These are phyloP conservation scores for Ceratobasidium sp. DNA, from an alignment of 1,284 basidiomycete species.

Conservation along the genomic window DNA sequence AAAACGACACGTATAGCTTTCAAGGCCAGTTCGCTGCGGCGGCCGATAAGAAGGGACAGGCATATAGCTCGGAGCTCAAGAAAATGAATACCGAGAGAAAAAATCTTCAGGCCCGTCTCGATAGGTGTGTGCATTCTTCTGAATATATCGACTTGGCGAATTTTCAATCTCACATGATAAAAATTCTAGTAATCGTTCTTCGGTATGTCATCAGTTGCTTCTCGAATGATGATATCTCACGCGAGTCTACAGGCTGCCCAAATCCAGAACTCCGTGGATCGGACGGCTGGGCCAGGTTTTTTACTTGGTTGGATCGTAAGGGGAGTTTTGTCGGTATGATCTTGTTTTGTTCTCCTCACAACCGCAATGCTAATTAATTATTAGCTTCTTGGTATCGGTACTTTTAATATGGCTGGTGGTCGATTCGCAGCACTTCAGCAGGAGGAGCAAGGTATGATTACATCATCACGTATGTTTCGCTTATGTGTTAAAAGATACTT, in stretches of 20 bases:
- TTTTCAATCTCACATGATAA: not conserved
- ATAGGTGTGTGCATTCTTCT: not conserved
- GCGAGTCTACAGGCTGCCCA: not conserved
- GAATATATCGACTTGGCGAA: no score
- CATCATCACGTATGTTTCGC: not conserved
- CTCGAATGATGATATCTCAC: not conserved
- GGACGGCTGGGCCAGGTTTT: not conserved
- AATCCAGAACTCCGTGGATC: not conserved
- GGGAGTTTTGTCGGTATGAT: not conserved
- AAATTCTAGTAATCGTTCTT: not conserved
- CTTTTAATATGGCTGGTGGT: not conserved
- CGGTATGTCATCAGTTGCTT: not conserved
- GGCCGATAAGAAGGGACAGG: not conserved
- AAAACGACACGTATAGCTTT: no score
- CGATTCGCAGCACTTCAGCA: not conserved
- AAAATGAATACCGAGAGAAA: not conserved
- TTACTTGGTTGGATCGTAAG: not conserved
- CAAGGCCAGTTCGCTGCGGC: no score
- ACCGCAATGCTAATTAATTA: not conserved
- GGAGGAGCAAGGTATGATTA: not conserved
- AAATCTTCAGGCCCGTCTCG: not conserved
- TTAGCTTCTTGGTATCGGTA: conserved; percentile 2
- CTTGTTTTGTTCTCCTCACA: not conserved
- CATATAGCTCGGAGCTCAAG: not conserved
- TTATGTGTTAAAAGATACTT: not conserved